These are phyloP conservation scores for Galerina sulciceps DNA, from an alignment of 768 basidiomycete species.

Conservation along the genomic window DNA sequence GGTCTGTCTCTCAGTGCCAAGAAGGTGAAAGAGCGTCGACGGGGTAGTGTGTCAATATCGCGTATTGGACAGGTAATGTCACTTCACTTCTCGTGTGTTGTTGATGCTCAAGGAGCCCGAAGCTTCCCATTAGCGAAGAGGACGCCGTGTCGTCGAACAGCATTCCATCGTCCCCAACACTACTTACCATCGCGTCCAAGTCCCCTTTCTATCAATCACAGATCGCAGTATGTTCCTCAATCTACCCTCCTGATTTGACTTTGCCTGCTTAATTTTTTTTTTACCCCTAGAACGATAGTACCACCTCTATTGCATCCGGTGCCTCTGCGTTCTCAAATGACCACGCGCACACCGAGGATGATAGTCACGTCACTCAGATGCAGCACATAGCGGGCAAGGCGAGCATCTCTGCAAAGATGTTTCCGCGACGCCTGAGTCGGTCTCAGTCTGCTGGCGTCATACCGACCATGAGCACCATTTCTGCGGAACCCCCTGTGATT, in stretches of 20 bases:
- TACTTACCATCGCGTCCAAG: slow-evolving; percentile 45
- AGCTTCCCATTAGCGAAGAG: slow-evolving; percentile 23
- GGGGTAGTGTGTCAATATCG: slow-evolving; percentile 61
- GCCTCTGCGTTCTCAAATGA: slow-evolving; percentile 39
- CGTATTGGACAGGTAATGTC: slow-evolving; percentile 60
- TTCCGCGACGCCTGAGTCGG: slow-evolving; percentile 51
- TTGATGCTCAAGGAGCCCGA: neutral
- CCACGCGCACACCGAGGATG: slow-evolving; percentile 42
- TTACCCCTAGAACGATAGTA: slow-evolving; percentile 43
- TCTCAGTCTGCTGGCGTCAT: slow-evolving; percentile 43
- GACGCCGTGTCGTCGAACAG: slow-evolving; percentile 23
- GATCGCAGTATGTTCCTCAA: slow-evolving; percentile 37
- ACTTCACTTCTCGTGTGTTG: neutral
- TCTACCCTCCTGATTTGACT: neutral
- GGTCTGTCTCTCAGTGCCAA: slow-evolving; percentile 23
- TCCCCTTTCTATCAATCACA: slow-evolving; percentile 52
- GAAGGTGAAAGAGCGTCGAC: slow-evolving; percentile 40
- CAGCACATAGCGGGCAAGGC: slow-evolving; percentile 48
- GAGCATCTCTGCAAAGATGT: slow-evolving; percentile 45
- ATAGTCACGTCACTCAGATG: slow-evolving; percentile 51
- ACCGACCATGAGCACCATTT: slow-evolving; percentile 16
- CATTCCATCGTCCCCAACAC: slow-evolving; percentile 35
- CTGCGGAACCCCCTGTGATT: slow-evolving; percentile 33
- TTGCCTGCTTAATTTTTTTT: neutral
- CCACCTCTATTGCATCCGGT: slow-evolving; percentile 47